Percentiles rank a stretch among this genome's conserved stretches.
Conservation (phyloP, 805 yeast species). For the Wickerhamiella australiensis region DNA sequence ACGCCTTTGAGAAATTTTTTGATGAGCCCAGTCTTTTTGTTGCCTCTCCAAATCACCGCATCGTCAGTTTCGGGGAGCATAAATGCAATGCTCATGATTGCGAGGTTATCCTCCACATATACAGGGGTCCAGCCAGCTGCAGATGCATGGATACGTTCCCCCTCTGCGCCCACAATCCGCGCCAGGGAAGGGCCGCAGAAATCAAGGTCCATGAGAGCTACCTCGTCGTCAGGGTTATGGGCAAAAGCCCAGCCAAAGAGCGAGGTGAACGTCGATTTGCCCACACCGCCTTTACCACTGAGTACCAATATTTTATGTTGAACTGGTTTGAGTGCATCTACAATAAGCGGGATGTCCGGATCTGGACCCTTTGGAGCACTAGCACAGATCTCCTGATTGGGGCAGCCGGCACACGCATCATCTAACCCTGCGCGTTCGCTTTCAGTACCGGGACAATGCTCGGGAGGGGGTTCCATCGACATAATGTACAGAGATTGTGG, state of each 20-base stretch:
- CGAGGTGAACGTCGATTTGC: conserved; percentile 89
- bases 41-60: conserved; percentile 94
- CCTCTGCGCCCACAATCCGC: conserved; percentile 81
- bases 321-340: conserved; percentile 47
- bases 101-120: conserved; percentile 86
- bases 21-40: conserved; percentile 86
- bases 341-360: conserved; percentile 74
- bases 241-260: conserved; percentile 97
- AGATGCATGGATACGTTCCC: conserved; percentile 77
- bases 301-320: conserved; percentile 70
- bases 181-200: conserved; percentile 98
- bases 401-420: conserved; percentile 91
- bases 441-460: conserved; percentile 98
- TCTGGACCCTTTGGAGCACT: conserved; percentile 82
- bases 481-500: not conserved
- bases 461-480: conserved; percentile 56
- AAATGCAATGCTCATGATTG: conserved; percentile 89
- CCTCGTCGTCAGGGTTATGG: conserved; percentile 56
- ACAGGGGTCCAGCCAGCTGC: conserved; percentile 95
- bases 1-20: conserved; percentile 91
- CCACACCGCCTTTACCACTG: conserved; percentile 71
- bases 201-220: conserved; percentile 95
- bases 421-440: conserved; percentile 87
- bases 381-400: conserved; percentile 82
- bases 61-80: conserved; percentile 89